Conservation (phyloP, 73 alveolate species). For the Paramecium octaurelia region DNA sequence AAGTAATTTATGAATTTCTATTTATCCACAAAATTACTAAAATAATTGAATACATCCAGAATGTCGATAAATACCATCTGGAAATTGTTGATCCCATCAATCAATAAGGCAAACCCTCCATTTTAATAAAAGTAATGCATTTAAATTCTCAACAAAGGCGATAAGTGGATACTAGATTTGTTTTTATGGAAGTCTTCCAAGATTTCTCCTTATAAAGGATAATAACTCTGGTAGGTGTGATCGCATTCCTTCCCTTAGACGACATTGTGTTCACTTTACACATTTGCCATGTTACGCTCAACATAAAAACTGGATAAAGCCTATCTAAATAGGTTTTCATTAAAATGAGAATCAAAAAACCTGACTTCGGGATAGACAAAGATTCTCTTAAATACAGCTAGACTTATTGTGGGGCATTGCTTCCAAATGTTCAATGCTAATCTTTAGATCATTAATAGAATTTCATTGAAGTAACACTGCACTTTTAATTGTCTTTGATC, state of each 20-base stretch:
- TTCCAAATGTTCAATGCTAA: background rate
- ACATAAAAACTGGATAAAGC: background rate
- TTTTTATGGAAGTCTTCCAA: background rate
- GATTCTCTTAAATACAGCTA: background rate
- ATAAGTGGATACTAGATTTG: background rate
- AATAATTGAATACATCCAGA: background rate
- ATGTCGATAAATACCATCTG: background rate
- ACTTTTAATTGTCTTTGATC: background rate
- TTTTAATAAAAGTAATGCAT: constrained; percentile 10
- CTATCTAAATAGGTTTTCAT: background rate
- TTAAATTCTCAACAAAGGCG: constrained; percentile 22
- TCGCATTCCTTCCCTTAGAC: background rate
- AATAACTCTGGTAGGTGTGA: background rate
- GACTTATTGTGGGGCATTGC: background rate
- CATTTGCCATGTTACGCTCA: background rate
- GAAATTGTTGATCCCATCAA: background rate
- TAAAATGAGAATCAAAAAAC: constrained; percentile 21
- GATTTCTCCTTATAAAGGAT: background rate
- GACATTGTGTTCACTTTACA: background rate
- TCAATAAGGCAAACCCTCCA: background rate
- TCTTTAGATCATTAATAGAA: background rate
- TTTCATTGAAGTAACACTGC: background rate
- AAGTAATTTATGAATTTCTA: background rate
- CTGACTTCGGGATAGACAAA: background rate
- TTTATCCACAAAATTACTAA: background rate